A percentile compares a stretch with the other conserved stretches of the same genome.
These are phyloP conservation scores for Trametes gibbosa DNA, from an alignment of 768 basidiomycete genomes.

Conservation along the genomic window DNA sequence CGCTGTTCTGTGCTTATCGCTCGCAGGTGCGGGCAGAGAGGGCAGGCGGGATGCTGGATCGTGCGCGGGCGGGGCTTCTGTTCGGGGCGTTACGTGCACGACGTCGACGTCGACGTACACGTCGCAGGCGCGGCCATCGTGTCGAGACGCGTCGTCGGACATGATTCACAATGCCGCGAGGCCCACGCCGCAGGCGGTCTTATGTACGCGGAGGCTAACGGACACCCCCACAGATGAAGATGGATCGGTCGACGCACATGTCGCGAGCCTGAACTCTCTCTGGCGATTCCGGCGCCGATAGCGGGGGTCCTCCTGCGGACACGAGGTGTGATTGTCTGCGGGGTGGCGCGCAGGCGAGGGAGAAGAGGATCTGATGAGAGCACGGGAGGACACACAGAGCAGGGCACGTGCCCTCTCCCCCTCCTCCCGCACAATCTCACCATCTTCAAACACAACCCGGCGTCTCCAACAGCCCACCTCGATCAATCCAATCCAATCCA, in stretches of 20 bases:
- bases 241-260: conserved; percentile 14
- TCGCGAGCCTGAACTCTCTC: not conserved
- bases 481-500: too few relatives aligned
- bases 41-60: not conserved
- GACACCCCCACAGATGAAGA: conserved; percentile 11
- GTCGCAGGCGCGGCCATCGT: too few relatives aligned
- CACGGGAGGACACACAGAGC: conserved; percentile 3
- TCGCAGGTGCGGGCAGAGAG: not conserved
- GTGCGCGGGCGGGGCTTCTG: conserved; percentile 8
- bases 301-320: too few relatives aligned
- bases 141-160: conserved; percentile 13
- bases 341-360: conserved; percentile 5
- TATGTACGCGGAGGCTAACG: conserved; percentile 9
- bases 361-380: not conserved
- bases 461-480: conserved; percentile 9
- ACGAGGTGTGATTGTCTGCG: too few relatives aligned
- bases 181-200: not conserved
- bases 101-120: too few relatives aligned
- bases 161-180: conserved; percentile 19
- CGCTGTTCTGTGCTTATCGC: conserved; percentile 9
- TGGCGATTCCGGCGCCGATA: conserved; percentile 11
- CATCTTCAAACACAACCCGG: conserved; percentile 19
- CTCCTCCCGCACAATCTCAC: conserved; percentile 22
- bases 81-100: conserved; percentile 7
- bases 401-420: conserved; percentile 3